Evolutionary conservation across 164 flowering plant genomes (phyloP).

Genomic region (Amborella trichopoda): DNA sequence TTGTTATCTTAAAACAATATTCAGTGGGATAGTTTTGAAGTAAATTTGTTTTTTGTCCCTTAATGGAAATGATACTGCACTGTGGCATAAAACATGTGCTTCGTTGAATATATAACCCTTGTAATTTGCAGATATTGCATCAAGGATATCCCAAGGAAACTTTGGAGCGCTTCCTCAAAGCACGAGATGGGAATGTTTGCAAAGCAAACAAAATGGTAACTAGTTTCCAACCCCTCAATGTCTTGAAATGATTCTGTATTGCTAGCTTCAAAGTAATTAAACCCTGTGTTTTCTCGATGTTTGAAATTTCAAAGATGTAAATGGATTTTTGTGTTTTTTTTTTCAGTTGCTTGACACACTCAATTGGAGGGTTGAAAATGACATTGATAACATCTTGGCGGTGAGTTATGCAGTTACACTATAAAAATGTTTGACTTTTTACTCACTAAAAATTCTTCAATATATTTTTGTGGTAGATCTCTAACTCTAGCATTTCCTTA

Average conservation of each 20-base stretch:
- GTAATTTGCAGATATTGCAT: slow-evolving; percentile 74
- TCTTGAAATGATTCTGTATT: background rate
- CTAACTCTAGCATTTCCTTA: too few species aligned
- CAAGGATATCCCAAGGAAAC: slow-evolving; percentile 59
- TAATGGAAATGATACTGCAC: too few species aligned
- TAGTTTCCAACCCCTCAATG: background rate
- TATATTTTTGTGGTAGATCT: too few species aligned
- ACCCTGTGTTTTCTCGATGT: too few species aligned
- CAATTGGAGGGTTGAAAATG: slow-evolving; percentile 71
- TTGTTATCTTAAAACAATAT: too few species aligned
- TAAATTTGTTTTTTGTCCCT: too few species aligned
- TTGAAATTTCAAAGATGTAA: too few species aligned
- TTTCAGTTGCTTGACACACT: slow-evolving; percentile 63
- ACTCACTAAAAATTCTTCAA: too few species aligned
- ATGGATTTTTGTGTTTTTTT: background rate
- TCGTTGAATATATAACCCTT: too few species aligned
- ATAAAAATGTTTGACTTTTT: background rate
- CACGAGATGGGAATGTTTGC: slow-evolving; percentile 73
- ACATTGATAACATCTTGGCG: slow-evolving; percentile 57
- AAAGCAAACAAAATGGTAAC: slow-evolving; percentile 84
- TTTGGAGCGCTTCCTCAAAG: slow-evolving; percentile 67
- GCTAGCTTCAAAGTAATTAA: too few species aligned
- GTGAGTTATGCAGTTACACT: slow-evolving; percentile 27
- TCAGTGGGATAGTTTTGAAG: too few species aligned
- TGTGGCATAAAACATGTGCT: too few species aligned